phyloP scores from a whole-genome alignment of 805 yeast genomes.

The Suhomyces emberorum region DNA sequence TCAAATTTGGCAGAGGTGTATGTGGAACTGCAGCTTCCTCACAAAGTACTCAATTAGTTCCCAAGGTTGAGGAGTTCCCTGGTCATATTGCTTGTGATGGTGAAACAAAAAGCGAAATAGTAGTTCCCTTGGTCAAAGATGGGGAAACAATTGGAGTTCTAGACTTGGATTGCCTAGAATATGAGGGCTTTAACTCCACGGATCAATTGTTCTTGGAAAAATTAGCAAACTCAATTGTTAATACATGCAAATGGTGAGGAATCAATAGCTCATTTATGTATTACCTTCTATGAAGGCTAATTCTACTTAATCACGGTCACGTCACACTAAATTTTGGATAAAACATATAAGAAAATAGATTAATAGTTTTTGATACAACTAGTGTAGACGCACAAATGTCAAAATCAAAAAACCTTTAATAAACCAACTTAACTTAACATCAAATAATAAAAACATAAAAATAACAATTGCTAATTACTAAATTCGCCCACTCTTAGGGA shows the following conservation, averaged over 20 bases:
- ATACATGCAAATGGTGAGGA: conserved; percentile 53
- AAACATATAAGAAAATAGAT: conserved; percentile 3
- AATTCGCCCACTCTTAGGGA: no score
- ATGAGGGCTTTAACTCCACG: conserved; percentile 60
- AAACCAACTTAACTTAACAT: neutral
- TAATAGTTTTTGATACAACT: neutral
- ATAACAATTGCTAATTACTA: neutral
- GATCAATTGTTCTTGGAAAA: conserved; percentile 61
- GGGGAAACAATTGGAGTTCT: conserved; percentile 64
- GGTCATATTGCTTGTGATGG: conserved; percentile 98
- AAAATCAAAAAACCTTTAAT: neutral
- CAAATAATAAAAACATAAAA: neutral
- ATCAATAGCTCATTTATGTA: no score
- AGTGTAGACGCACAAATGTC: neutral
- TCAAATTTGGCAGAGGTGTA: conserved; percentile 78
- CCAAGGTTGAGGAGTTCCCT: conserved; percentile 73
- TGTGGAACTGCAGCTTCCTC: conserved; percentile 80
- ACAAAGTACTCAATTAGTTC: conserved; percentile 66
- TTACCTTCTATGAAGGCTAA: no score
- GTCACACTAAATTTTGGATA: conserved; percentile 5
- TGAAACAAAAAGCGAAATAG: conserved; percentile 88
- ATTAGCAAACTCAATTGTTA: conserved; percentile 51
- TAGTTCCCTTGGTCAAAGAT: conserved; percentile 59
- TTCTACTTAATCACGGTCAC: conserved; percentile 2
- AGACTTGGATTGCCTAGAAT: conserved; percentile 75